Evolutionary conservation across 805 yeast genomes (phyloP).

Genomic region (Ogataea naganishii): DNA sequence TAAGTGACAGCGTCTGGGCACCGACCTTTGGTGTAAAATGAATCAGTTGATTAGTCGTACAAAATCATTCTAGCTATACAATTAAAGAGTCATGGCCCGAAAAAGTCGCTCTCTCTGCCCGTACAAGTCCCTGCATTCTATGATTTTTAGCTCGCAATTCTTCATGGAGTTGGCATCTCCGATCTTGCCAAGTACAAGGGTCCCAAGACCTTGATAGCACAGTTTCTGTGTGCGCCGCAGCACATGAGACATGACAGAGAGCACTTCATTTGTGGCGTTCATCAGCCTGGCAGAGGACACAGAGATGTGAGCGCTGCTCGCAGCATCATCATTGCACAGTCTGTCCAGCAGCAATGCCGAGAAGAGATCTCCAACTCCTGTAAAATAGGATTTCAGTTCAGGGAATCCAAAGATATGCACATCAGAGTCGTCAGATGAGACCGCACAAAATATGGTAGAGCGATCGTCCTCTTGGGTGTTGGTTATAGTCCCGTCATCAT

Average conservation of each 20-base stretch:
- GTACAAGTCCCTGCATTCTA: slow-evolving; percentile 44
- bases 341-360: slow-evolving; percentile 71
- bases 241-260: slow-evolving; percentile 46
- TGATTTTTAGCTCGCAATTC: slow-evolving; percentile 61
- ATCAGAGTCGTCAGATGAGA: slow-evolving; percentile 26
- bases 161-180: slow-evolving; percentile 56
- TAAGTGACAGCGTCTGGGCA: too few species aligned
- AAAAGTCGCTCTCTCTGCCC: slow-evolving; percentile 4
- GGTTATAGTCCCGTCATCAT: slow-evolving; percentile 2
- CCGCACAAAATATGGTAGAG: slow-evolving; percentile 31
- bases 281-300: slow-evolving; percentile 11
- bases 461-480: background rate
- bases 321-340: slow-evolving; percentile 24
- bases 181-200: slow-evolving; percentile 36
- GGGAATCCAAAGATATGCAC: background rate
- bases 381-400: slow-evolving; percentile 67
- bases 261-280: slow-evolving; percentile 42
- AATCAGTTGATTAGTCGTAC: too few species aligned
- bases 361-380: slow-evolving; percentile 92
- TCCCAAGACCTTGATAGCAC: slow-evolving; percentile 28
- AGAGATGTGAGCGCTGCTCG: slow-evolving; percentile 1
- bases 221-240: slow-evolving; percentile 36
- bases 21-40: too few species aligned
- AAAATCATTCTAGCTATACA: too few species aligned
- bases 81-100: too few species aligned